phyloP scores from a whole-genome alignment of 768 basidiomycete species.

The Collybia sp. region DNA sequence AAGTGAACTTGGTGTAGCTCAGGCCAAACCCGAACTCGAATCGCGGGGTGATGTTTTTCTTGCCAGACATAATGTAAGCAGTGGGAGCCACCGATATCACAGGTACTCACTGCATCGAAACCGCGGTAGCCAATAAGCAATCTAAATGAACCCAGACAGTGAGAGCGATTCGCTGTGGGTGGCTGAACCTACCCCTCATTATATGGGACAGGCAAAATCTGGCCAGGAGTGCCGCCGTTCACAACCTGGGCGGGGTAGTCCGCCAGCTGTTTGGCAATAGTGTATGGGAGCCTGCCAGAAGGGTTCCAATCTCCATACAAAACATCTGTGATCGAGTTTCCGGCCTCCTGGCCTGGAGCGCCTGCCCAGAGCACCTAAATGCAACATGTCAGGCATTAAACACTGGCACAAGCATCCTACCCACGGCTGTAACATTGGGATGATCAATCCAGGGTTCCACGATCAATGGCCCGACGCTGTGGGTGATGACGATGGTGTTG shows the following conservation, averaged over 20 bases:
- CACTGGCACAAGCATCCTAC: too few relatives aligned
- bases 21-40: slow-evolving; percentile 75
- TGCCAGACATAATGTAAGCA: slow-evolving; percentile 6
- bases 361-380: slow-evolving; percentile 41
- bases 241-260: slow-evolving; percentile 42
- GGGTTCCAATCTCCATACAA: slow-evolving; percentile 51
- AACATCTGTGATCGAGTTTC: slow-evolving; percentile 49
- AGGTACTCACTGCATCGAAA: slow-evolving; percentile 42
- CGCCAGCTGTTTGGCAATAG: slow-evolving; percentile 39
- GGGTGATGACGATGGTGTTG: slow-evolving; percentile 49
- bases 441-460: slow-evolving; percentile 47
- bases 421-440: slow-evolving; percentile 46
- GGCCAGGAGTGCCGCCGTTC: slow-evolving; percentile 14
- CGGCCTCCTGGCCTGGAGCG: slow-evolving; percentile 44
- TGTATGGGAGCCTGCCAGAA: slow-evolving; percentile 48
- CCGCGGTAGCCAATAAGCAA: slow-evolving; percentile 38
- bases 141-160: background rate
- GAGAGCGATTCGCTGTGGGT: background rate
- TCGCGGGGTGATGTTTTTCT: slow-evolving; percentile 55
- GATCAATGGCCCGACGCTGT: slow-evolving; percentile 34
- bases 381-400: slow-evolving; percentile 7
- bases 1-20: slow-evolving; percentile 64
- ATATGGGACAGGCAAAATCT: slow-evolving; percentile 36
- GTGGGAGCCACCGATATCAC: slow-evolving; percentile 3
- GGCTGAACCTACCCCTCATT: slow-evolving; percentile 27